Evolutionary conservation across 345 rosid species (phyloP), one percentile per base, ranked within the genome.

Genomic region (Abelmoschus esculentus): DNA sequence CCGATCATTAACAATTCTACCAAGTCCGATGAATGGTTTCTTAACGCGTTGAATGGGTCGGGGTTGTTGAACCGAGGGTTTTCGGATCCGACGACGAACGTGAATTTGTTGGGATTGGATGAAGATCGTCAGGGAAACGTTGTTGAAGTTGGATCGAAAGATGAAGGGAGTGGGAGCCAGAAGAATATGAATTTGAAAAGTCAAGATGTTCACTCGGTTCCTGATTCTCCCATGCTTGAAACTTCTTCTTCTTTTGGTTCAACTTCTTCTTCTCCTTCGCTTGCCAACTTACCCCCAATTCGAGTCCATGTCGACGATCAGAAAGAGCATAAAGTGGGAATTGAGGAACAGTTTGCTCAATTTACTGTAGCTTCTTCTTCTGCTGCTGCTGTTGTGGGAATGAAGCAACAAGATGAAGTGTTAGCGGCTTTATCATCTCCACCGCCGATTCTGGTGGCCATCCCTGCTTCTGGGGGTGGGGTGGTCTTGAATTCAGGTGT

Each of bases 211-310:
- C 89, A 93, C 54, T 89, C 90, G 8, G 84, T 91, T 61, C 97
- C 97, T 13, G 97, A 95, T 78, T 91, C 97, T 53, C 96, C 97
- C 22, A 88, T 95, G 97, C 57, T 91, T 77, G 99, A 95, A 57
- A 91, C 87, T 0, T 73, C 91, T 5, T 91, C 99, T 11, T 91
- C 97, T 18, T 95, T 95, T 60, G 99, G 97, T 71, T 95, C 99
- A 6, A 84, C 93, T 69, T 95, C 99, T 17, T 91, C 97, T 2
- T 88, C 93, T 0, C 97, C 97, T 46, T 95, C 85, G 0, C 78
- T 90, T 14, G 93, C 90, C 49, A 88, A 91, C 81, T 82, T 89
- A 70, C 96, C 96, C 4, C 93, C 97, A 40, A 87, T 93, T 74
- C 85, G 91, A 78, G 96, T 91, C 49, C 92, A 83, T 32, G 90